Evolutionary conservation across 495 filamentous ascomycete species (phyloP), one percentile per base, ranked within the genome.

Genomic region (Hypoxylon intermedium): DNA sequence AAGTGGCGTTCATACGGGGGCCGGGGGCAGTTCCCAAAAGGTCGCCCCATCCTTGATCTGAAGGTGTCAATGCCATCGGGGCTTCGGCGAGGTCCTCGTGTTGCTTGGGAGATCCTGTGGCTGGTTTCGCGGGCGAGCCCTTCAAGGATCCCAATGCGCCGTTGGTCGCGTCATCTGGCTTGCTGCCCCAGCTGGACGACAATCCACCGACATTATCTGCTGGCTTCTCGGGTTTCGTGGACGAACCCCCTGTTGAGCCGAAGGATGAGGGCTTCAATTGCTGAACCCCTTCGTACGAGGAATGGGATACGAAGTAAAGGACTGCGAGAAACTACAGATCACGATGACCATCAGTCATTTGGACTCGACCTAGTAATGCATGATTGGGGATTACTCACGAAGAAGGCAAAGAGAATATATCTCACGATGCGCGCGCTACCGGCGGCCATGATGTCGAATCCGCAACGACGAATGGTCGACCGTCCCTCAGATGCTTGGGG

Each of bases 1-100:
- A 98, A 2, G 95, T 98, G 21, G 94, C 94, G 72, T 98, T 98
- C 77, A 95, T 89, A 58, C 87, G 87, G 38, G 84, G 82, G 30
- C 86, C 87, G 5, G 74, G 73, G 6, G 81, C 80, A 24, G 79
- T 79, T 43, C 82, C 77, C 65, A 81, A 34, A 62, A 85, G 77
- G 23, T 79, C 70, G 53, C 77, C 70, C 73, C 76, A 81, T 51
- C 76, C 76, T 33, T 72, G 70, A 50, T 79, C 77, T 37, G 70
- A 72, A 0, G 76, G 76, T 5, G 71, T 73, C 65, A 80, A 61
- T 41, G 77, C 71, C 72, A 81, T 74, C 53, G 79, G 76, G 56
- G 60, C 70, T 52, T 76, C 62, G 83, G 85, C 60, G 82, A 75
- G 69, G 58, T 81, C 62, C 23, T 53, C 46, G 16, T 56, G 41